phyloP scores from a whole-genome alignment of 768 basidiomycete genomes.

The Lactarius sanguifluus region DNA sequence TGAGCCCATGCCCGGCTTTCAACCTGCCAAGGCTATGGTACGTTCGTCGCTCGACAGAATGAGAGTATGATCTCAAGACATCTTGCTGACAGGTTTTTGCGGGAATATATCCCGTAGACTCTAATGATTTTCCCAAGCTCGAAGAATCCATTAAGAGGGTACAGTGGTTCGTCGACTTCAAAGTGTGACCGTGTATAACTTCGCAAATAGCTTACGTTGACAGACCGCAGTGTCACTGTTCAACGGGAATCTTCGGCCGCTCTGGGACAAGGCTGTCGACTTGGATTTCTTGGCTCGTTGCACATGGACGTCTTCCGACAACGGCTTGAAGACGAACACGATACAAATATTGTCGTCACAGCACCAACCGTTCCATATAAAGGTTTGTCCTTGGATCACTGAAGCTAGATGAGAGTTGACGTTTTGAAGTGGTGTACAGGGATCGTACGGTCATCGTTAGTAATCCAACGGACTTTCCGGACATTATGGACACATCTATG shows the following conservation, averaged over 20 bases:
- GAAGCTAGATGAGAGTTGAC: slow-evolving; percentile 9
- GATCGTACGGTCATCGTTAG: slow-evolving; percentile 66
- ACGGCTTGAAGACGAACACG: slow-evolving; percentile 94
- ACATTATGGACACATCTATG: slow-evolving; percentile 55
- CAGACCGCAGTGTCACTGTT: slow-evolving; percentile 85
- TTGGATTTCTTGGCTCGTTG: slow-evolving; percentile 93
- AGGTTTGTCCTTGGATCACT: slow-evolving; percentile 43
- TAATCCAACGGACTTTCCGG: slow-evolving; percentile 96
- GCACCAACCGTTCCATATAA: slow-evolving; percentile 96
- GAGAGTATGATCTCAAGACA: background rate
- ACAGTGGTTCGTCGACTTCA: slow-evolving; percentile 32
- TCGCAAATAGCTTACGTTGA: slow-evolving; percentile 65
- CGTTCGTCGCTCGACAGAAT: slow-evolving; percentile 1
- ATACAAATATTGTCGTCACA: slow-evolving; percentile 92
- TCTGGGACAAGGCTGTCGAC: slow-evolving; percentile 89
- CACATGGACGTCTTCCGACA: slow-evolving; percentile 98
- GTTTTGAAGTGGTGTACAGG: slow-evolving; percentile 65
- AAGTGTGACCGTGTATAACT: slow-evolving; percentile 15
- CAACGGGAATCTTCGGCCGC: slow-evolving; percentile 93
- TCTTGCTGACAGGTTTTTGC: slow-evolving; percentile 71
- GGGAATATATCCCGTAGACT: slow-evolving; percentile 91
- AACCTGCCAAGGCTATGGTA: slow-evolving; percentile 93
- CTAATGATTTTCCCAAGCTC: slow-evolving; percentile 86
- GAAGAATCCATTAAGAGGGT: slow-evolving; percentile 95
- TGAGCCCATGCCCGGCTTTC: slow-evolving; percentile 86